Conservation (phyloP, 257 asterid genomes). For the Solanum dulcamara region DNA sequence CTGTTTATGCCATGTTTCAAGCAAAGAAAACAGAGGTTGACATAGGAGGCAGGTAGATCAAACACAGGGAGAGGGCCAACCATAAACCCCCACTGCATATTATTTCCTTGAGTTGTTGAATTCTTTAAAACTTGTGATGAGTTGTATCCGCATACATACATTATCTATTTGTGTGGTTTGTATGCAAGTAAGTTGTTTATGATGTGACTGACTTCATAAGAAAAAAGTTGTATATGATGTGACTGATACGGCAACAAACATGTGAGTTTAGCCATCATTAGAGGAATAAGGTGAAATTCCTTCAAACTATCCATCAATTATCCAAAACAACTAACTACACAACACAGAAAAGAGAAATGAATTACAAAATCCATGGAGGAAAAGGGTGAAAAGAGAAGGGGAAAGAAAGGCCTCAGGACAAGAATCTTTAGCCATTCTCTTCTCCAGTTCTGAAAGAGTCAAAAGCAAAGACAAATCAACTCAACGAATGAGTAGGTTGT, state of each 20-base stretch:
- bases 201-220: neutral
- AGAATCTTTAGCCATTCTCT: neutral
- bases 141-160: neutral
- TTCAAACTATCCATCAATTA: neutral
- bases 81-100: neutral
- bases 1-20: neutral
- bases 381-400: neutral
- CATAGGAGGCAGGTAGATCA: neutral
- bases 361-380: neutral
- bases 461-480: neutral
- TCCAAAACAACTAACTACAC: neutral
- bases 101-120: neutral
- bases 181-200: neutral
- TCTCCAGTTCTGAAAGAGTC: neutral
- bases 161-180: neutral
- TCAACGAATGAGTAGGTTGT: neutral
- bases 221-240: neutral
- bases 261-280: neutral
- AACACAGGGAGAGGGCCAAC: neutral
- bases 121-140: neutral
- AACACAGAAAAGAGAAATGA: neutral
- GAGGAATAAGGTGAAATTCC: neutral
- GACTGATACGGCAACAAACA: neutral
- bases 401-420: neutral
- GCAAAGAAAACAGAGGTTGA: neutral